phyloP scores from a whole-genome alignment of 2,329 filamentous ascomycete species.

The Aspergillus sp. region DNA sequence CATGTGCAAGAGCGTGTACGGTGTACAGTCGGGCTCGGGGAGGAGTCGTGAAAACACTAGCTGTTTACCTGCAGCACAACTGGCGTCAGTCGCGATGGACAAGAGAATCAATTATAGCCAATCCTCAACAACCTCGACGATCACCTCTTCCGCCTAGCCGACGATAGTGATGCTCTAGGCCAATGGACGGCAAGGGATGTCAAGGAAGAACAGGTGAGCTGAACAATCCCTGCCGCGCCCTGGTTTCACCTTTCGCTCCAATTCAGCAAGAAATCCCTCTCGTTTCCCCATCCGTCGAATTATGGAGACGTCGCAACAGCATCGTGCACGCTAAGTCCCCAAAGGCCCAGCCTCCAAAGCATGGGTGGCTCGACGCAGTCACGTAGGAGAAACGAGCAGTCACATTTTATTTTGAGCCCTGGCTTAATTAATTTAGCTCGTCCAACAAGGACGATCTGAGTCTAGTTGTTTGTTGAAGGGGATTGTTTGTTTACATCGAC shows the following conservation, averaged over 20 bases:
- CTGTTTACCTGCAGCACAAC: background rate
- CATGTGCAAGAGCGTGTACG: background rate
- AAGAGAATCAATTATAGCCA: conserved; percentile 3
- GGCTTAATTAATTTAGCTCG: conserved; percentile 1
- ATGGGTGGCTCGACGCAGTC: too few species aligned
- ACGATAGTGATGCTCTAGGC: conserved; percentile 1
- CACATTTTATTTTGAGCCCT: background rate
- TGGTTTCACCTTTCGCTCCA: conserved; percentile 8
- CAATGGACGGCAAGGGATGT: conserved; percentile 14
- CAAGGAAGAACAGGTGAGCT: conserved; percentile 10
- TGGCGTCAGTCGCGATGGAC: background rate
- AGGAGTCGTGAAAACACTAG: background rate
- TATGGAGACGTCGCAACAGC: background rate
- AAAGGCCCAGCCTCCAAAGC: background rate
- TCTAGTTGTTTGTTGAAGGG: background rate
- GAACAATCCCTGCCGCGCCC: conserved; percentile 12
- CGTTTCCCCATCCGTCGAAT: background rate
- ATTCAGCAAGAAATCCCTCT: conserved; percentile 1
- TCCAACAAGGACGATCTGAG: background rate
- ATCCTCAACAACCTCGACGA: background rate
- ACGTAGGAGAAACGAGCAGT: conserved; percentile 2
- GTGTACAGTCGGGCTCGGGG: background rate
- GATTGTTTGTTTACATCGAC: conserved; percentile 2
- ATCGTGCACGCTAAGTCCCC: conserved; percentile 7
- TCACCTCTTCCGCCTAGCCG: conserved; percentile 7